phyloP scores from a whole-genome alignment of 1,284 basidiomycete species.

The Cystobasidium pallidum region DNA sequence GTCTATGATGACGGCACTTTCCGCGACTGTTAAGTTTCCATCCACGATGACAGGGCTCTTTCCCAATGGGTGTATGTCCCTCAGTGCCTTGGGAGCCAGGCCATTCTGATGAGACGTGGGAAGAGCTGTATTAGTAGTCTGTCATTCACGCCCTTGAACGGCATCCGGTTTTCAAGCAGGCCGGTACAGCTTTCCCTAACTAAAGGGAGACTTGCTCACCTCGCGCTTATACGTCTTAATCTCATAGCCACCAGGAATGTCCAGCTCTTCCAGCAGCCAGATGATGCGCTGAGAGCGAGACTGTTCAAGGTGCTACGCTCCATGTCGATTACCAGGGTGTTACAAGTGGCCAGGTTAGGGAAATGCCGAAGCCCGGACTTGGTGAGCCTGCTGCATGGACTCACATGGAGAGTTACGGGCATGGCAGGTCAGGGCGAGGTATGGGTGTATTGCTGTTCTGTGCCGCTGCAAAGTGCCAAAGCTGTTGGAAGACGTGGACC shows the following conservation, averaged over 20 bases:
- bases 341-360: not conserved
- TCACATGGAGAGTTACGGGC: constrained; percentile 30
- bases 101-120: constrained; percentile 24
- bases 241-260: constrained; percentile 45
- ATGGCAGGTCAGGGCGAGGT: not conserved
- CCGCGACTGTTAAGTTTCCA: constrained; percentile 30
- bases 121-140: not conserved
- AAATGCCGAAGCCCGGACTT: no score
- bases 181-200: not conserved
- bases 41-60: constrained; percentile 41
- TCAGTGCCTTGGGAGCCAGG: constrained; percentile 46
- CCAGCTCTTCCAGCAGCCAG: constrained; percentile 51
- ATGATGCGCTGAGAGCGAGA: constrained; percentile 51
- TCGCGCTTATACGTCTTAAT: constrained; percentile 49
- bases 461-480: not conserved
- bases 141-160: not conserved
- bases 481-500: not conserved
- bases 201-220: not conserved
- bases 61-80: constrained; percentile 46
- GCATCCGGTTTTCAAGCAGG: not conserved
- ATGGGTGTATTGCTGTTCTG: not conserved
- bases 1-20: constrained; percentile 46
- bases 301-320: constrained; percentile 47
- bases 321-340: not conserved
- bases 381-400: not conserved